Evolutionary conservation across 805 yeast genomes (phyloP), one percentile per base, ranked within the genome.

Genomic region (Lipomyces sp.): DNA sequence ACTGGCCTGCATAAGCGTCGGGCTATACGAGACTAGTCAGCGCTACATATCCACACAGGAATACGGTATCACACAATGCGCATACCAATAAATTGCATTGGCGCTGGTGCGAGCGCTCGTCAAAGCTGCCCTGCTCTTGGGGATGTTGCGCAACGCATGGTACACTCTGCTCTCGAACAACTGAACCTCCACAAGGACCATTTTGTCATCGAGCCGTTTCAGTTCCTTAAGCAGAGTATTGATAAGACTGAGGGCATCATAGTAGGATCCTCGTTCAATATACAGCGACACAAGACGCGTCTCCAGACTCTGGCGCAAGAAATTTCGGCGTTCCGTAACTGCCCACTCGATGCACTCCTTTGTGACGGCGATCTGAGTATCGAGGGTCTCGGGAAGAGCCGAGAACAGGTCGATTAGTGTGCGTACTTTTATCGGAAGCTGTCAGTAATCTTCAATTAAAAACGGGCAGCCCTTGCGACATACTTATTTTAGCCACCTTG

Each of bases 101-200:
- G 98, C 98, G 2, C 95, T 84, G 0, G 98, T 93, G 69, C 98
- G 80, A 1, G 98, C 96, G 41, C 95, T 83, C 1, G 98, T 89
- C 62, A 93, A 75, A 2, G 96, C 83, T 6, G 98, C 97, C 63
- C 86, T 81, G 4, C 96, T 80, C 71, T 91, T 93, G 4, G 96
- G 85, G 63, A 86, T 77, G 68, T 93, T 93, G 67, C 96, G 80
- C 62, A 93, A 75, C 24, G 95, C 89, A 68, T 90, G 96, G 68
- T 84, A 93, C 36, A 87, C 88, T 64, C 88, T 84, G 19, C 93
- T 78, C 68, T 93, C 98, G 57, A 93, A 78, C 58, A 93, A 73
- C 70, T 93, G 98, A 33, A 93, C 96, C 68, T 93, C 98, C 13
- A 93, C 96, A 47, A 93, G 78, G 29, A 96, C 87, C 45, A 93